These are phyloP conservation scores for Wolfiporia cocos DNA, from an alignment of 1,284 basidiomycete genomes.

Conservation along the genomic window DNA sequence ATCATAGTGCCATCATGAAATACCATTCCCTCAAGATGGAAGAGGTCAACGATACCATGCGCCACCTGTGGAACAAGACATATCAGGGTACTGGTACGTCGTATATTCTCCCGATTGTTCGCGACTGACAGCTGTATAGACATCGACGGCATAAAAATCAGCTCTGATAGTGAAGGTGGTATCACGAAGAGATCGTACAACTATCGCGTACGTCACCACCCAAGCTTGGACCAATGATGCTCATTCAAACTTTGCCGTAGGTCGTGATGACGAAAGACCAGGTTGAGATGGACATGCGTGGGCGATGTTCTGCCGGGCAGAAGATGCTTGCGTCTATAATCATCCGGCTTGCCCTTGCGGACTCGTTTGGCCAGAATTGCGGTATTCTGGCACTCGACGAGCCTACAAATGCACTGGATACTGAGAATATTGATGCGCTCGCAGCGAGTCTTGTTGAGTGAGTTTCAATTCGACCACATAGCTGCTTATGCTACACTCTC, in stretches of 20 bases:
- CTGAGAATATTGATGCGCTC: slow-evolving; percentile 94
- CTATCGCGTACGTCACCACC: slow-evolving; percentile 64
- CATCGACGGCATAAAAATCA: slow-evolving; percentile 96
- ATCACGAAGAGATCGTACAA: slow-evolving; percentile 91
- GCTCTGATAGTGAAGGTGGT: slow-evolving; percentile 89
- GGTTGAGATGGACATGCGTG: slow-evolving; percentile 99
- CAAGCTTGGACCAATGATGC: slow-evolving; percentile 32
- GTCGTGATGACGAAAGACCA: slow-evolving; percentile 99
- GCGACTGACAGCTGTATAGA: slow-evolving; percentile 43
- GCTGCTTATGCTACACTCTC: slow-evolving; percentile 4
- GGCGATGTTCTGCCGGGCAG: slow-evolving; percentile 96
- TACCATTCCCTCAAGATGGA: slow-evolving; percentile 99
- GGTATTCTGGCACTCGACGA: slow-evolving; percentile 97
- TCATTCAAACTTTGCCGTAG: slow-evolving; percentile 32
- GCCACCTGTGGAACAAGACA: slow-evolving; percentile 96
- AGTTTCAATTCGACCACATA: slow-evolving; percentile 27
- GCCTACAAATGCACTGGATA: slow-evolving; percentile 96
- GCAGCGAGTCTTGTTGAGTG: slow-evolving; percentile 90
- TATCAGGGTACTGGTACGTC: slow-evolving; percentile 92
- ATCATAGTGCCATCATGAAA: slow-evolving; percentile 87
- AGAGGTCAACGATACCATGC: slow-evolving; percentile 97
- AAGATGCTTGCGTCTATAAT: slow-evolving; percentile 99
- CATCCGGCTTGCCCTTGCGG: slow-evolving; percentile 95
- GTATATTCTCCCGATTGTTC: slow-evolving; percentile 1
- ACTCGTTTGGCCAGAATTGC: slow-evolving; percentile 96